phyloP scores from a whole-genome alignment of 257 asterid species.

The Lavandula angustifolia region DNA sequence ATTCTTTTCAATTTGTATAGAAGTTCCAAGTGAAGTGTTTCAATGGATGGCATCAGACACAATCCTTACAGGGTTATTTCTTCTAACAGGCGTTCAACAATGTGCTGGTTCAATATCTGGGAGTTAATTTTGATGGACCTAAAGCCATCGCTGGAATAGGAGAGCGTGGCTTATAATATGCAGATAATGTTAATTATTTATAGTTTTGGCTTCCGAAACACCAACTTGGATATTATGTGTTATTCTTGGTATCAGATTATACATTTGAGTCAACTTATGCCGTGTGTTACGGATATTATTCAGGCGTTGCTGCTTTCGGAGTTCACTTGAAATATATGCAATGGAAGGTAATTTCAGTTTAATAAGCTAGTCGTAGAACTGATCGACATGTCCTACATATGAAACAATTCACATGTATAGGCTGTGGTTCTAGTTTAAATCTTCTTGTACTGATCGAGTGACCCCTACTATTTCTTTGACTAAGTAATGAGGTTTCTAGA shows the following conservation, averaged over 20 bases:
- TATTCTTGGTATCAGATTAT: conserved; percentile 36
- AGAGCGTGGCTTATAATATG: conserved; percentile 30
- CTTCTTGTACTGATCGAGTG: conserved; percentile 27
- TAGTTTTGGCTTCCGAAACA: conserved; percentile 32
- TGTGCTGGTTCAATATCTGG: conserved; percentile 71
- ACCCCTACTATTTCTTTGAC: conserved; percentile 27
- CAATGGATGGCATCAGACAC: conserved; percentile 18
- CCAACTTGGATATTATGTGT: conserved; percentile 28
- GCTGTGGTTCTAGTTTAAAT: conserved; percentile 26
- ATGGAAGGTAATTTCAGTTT: conserved; percentile 14
- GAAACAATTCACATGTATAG: conserved; percentile 10
- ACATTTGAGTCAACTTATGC: conserved; percentile 36
- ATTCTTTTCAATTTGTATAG: conserved; percentile 2
- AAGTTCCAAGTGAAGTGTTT: conserved; percentile 10
- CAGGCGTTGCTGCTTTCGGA: background rate
- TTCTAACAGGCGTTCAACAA: conserved; percentile 62
- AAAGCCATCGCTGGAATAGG: conserved; percentile 46
- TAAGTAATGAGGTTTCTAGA: conserved; percentile 16
- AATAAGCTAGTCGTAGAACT: background rate
- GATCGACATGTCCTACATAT: conserved; percentile 1
- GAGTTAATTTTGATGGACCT: conserved; percentile 51
- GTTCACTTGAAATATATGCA: conserved; percentile 17
- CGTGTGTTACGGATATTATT: conserved; percentile 24
- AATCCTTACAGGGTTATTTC: conserved; percentile 30
- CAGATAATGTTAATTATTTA: conserved; percentile 20